A percentile compares a stretch with the other conserved stretches of the same genome.
These are phyloP conservation scores for Nakaseomyces kungkrabaensis DNA, from an alignment of 1,139 yeast species.

Conservation along the genomic window DNA sequence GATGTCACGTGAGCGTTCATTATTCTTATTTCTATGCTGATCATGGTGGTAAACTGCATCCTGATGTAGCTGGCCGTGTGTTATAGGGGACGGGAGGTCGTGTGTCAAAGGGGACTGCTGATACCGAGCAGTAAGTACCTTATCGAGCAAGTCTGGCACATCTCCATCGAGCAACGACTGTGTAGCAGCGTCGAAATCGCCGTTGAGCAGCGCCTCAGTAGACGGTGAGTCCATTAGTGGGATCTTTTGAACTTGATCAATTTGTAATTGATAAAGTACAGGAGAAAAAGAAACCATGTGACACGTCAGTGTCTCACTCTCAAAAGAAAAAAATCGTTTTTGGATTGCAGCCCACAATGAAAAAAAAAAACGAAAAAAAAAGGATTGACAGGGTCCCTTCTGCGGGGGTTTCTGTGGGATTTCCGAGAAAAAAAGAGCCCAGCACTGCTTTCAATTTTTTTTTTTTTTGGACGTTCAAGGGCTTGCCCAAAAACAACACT, in stretches of 20 bases:
- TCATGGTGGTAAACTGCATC: too few relatives aligned
- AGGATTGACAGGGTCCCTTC: not conserved
- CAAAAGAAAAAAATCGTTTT: not conserved
- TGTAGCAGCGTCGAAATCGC: conserved; percentile 1
- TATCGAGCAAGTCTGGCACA: not conserved
- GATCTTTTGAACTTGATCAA: not conserved
- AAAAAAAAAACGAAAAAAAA: too few relatives aligned
- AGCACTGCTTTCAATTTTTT: too few relatives aligned
- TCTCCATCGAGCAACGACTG: not conserved
- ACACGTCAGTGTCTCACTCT: not conserved
- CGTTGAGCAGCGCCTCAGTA: not conserved
- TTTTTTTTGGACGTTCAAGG: not conserved
- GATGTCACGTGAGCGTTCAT: not conserved
- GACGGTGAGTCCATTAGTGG: not conserved
- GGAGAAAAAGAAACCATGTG: too few relatives aligned
- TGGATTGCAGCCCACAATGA: too few relatives aligned
- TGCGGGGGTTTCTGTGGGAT: conserved; percentile 1
- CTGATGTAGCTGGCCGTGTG: too few relatives aligned
- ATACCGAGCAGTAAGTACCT: not conserved
- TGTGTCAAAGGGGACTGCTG: too few relatives aligned
- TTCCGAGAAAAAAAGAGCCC: too few relatives aligned
- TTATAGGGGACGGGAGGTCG: too few relatives aligned
- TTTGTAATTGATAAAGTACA: not conserved
- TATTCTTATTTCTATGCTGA: too few relatives aligned
- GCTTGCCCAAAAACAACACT: too few relatives aligned